Evolutionary conservation across 1,284 basidiomycete species (phyloP).

Genomic region (Moesziomyces globuligerus): DNA sequence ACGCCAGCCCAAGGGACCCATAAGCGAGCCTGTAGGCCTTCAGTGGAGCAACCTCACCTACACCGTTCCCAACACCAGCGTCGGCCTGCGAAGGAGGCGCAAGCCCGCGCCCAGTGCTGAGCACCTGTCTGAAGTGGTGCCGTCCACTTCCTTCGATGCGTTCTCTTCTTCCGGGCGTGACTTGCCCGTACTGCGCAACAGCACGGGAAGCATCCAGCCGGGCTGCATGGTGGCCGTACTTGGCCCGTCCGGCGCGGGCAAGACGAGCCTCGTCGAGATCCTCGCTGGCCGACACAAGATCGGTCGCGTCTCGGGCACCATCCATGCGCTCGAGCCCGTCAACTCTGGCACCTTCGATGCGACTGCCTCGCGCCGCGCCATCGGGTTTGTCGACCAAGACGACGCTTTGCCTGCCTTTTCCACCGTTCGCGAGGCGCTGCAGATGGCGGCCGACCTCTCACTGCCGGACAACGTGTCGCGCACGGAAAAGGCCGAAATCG

Average conservation of each 20-base stretch:
- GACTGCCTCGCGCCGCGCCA: conserved; percentile 9
- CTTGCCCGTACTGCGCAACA: conserved; percentile 20
- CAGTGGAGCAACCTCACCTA: conserved; percentile 50
- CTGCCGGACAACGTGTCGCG: conserved; percentile 48
- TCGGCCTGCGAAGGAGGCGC: conserved; percentile 8
- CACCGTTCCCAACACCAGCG: conserved; percentile 8
- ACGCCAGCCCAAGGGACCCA: conserved; percentile 15
- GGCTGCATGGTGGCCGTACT: conserved; percentile 55
- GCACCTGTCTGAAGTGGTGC: background rate
- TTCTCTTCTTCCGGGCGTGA: background rate
- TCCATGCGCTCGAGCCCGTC: conserved; percentile 22
- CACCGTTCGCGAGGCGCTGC: conserved; percentile 55
- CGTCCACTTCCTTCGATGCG: conserved; percentile 14
- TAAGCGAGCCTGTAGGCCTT: conserved; percentile 37
- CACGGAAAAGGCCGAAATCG: conserved; percentile 32
- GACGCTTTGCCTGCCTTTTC: conserved; percentile 51
- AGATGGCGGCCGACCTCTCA: conserved; percentile 52
- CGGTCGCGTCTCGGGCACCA: conserved; percentile 35
- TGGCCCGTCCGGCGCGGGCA: conserved; percentile 57
- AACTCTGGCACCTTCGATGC: background rate
- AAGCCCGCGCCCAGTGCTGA: background rate
- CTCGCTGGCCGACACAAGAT: conserved; percentile 52
- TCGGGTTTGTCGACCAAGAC: conserved; percentile 58
- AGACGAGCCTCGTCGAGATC: conserved; percentile 57
- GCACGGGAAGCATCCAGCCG: conserved; percentile 42